Evolutionary conservation across 2,329 filamentous ascomycete genomes (phyloP).

Genomic region (Cordyceps farinosa): DNA sequence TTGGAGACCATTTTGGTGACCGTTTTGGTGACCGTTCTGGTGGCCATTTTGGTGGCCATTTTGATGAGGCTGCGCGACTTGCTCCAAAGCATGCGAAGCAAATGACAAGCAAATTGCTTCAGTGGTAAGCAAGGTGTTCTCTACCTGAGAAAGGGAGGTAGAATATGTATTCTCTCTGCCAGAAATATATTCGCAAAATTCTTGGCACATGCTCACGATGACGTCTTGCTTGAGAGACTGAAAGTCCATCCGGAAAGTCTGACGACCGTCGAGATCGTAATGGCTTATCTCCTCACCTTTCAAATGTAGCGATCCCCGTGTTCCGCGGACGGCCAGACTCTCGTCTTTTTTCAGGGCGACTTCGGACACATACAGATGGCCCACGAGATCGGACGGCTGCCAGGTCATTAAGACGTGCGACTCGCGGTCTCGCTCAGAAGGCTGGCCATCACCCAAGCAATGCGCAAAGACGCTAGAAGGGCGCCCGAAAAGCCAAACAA

Average conservation of each 20-base stretch:
- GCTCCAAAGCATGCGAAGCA: background rate
- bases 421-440: slow-evolving; percentile 2
- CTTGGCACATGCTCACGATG: slow-evolving; percentile 5
- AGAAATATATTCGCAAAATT: slow-evolving; percentile 1
- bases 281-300: background rate
- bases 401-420: slow-evolving; percentile 4
- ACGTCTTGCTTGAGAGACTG: slow-evolving; percentile 7
- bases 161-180: background rate
- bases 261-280: background rate
- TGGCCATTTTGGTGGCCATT: background rate
- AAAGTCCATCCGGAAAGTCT: background rate
- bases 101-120: slow-evolving; percentile 6
- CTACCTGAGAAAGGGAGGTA: background rate
- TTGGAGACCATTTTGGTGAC: background rate
- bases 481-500: slow-evolving; percentile 13
- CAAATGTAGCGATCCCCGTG: background rate
- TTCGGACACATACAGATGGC: slow-evolving; percentile 10
- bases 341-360: slow-evolving; percentile 6
- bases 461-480: background rate
- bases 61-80: background rate
- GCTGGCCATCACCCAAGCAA: background rate
- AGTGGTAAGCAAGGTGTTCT: slow-evolving; percentile 5
- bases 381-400: background rate
- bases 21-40: background rate
- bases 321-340: background rate